phyloP scores from a whole-genome alignment of 352 stramenopile species.

The Halophytophthora batemanensis region DNA sequence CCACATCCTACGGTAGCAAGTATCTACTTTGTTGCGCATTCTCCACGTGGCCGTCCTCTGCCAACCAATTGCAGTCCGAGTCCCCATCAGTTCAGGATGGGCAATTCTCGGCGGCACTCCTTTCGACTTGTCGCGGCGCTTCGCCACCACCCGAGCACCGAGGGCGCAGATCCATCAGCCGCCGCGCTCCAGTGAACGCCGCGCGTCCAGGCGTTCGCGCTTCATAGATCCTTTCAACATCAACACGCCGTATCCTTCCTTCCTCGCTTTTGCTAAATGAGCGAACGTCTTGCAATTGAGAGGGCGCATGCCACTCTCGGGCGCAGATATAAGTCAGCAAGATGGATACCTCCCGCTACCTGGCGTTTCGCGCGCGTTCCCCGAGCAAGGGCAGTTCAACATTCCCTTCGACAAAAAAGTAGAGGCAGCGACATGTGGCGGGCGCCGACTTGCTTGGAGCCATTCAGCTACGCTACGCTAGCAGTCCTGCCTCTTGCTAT shows the following conservation, averaged over 20 bases:
- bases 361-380: conserved; percentile 11
- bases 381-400: background rate
- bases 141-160: no score
- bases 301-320: background rate
- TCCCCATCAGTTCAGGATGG: no score
- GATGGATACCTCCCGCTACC: background rate
- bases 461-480: no score
- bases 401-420: conserved; percentile 9
- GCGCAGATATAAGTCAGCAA: no score
- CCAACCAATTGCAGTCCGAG: no score
- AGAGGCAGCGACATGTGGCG: conserved; percentile 16
- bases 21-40: no score
- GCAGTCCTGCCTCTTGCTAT: background rate
- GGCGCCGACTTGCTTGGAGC: no score
- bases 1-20: no score
- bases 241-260: background rate
- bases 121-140: no score
- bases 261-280: background rate
- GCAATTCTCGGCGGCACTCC: no score
- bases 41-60: no score
- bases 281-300: background rate
- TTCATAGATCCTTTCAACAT: background rate
- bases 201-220: background rate
- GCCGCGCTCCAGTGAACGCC: background rate
- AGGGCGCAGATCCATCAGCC: no score